phyloP scores from a whole-genome alignment of 768 basidiomycete genomes.

The Cantharellus cinnabarinus region DNA sequence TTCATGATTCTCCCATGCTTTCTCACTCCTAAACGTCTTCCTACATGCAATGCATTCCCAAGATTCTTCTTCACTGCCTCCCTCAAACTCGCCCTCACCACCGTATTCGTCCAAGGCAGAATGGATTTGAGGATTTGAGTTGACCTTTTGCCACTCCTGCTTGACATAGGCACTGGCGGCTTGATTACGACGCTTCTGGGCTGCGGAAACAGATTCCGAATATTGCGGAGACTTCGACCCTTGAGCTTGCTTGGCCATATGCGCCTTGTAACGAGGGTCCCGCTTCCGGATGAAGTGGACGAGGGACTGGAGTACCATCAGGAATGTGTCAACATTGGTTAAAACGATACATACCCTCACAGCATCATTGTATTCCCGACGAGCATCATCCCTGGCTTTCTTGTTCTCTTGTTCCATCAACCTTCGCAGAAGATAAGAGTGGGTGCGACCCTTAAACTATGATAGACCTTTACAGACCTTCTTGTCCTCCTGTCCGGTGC shows the following conservation, averaged over 20 bases:
- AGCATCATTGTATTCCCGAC: constrained; percentile 82
- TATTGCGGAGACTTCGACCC: not conserved
- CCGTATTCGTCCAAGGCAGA: constrained; percentile 50
- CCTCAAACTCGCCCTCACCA: constrained; percentile 22
- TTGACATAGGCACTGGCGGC: constrained; percentile 32
- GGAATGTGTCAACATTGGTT: not conserved
- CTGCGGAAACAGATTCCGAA: constrained; percentile 16
- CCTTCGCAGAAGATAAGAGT: constrained; percentile 20
- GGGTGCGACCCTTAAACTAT: not conserved
- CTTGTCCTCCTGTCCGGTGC: constrained; percentile 74
- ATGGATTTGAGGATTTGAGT: constrained; percentile 16
- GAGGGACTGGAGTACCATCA: constrained; percentile 31
- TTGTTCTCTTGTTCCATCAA: constrained; percentile 94
- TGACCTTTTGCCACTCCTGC: constrained; percentile 75
- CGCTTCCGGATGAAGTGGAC: constrained; percentile 63
- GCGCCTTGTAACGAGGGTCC: constrained; percentile 67
- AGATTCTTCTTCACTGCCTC: constrained; percentile 26
- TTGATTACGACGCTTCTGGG: not conserved
- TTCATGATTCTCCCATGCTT: constrained; percentile 92
- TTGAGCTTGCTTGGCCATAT: constrained; percentile 25
- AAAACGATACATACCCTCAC: constrained; percentile 33
- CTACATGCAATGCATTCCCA: constrained; percentile 93
- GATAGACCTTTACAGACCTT: constrained; percentile 26
- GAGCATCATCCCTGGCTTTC: constrained; percentile 69
- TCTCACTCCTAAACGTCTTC: constrained; percentile 77